phyloP scores from a whole-genome alignment of 352 stramenopile species.

The Pythium pyrilobum region DNA sequence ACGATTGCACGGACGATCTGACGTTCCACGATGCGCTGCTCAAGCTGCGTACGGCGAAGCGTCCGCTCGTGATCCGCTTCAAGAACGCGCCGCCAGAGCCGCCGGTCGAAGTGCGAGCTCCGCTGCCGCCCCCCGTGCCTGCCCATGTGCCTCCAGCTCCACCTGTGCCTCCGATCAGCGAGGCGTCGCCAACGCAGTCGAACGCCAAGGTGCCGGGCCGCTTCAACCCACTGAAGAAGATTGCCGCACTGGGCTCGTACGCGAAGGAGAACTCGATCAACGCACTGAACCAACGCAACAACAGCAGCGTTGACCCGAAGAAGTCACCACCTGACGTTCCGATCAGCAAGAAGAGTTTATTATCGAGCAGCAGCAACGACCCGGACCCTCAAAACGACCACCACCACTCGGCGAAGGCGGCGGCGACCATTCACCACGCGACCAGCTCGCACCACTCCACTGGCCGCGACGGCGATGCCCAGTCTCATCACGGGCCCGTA shows the following conservation, averaged over 20 bases:
- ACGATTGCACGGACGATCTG: constrained; percentile 63
- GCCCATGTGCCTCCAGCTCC: constrained; percentile 2
- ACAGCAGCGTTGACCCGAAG: constrained; percentile 7
- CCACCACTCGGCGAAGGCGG: constrained; percentile 8
- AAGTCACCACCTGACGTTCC: constrained; percentile 9
- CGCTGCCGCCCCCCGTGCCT: constrained; percentile 3
- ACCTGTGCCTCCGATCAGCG: neutral
- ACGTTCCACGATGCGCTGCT: constrained; percentile 81
- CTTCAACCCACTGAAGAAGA: constrained; percentile 29
- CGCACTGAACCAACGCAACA: constrained; percentile 20
- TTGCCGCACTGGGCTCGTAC: constrained; percentile 21
- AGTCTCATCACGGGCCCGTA: too few relatives aligned
- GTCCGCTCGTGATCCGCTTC: constrained; percentile 80
- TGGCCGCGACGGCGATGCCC: neutral
- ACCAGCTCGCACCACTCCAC: neutral
- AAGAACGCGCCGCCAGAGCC: constrained; percentile 59
- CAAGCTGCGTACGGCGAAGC: constrained; percentile 78
- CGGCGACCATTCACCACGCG: constrained; percentile 7
- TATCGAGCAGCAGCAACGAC: constrained; percentile 4
- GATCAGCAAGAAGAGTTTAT: constrained; percentile 17
- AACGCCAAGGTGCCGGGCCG: constrained; percentile 7
- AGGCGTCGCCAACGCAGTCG: neutral
- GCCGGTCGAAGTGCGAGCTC: constrained; percentile 19
- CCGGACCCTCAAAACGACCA: constrained; percentile 13
- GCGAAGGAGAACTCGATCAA: constrained; percentile 30